Conservation (phyloP, 768 basidiomycete species). For the Hemileccinum rubropunctum region DNA sequence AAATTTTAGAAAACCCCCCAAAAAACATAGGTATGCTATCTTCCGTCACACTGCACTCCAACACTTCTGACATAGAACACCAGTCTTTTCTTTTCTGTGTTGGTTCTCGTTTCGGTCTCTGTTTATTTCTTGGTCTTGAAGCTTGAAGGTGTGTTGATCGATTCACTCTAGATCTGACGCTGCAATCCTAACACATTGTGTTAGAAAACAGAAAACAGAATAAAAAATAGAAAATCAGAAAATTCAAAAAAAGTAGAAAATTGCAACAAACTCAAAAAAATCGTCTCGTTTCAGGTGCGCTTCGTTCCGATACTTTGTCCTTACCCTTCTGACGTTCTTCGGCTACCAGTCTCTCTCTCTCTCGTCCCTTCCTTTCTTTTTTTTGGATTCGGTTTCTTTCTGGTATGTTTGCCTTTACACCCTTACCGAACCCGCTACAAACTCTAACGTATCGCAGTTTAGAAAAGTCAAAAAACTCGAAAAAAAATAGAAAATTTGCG, state of each 20-base stretch:
- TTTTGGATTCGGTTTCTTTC: not conserved
- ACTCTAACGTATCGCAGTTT: not conserved
- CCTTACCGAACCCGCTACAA: not conserved
- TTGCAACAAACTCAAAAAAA: not conserved
- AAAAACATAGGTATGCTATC: not conserved
- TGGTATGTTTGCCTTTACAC: not conserved
- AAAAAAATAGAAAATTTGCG: slow-evolving; percentile 4
- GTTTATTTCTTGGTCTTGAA: not conserved
- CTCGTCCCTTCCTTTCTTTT: not conserved
- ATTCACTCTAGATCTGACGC: not conserved
- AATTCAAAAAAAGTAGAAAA: not conserved
- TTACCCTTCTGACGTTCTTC: not conserved
- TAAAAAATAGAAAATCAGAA: not conserved
- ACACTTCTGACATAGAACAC: not conserved
- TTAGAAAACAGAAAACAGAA: not conserved
- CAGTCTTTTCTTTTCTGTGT: not conserved
- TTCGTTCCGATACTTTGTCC: not conserved
- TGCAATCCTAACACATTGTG: not conserved
- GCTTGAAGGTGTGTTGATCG: not conserved
- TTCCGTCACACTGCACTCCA: too few relatives aligned
- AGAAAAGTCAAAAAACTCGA: not conserved
- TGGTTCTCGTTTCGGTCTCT: too few relatives aligned
- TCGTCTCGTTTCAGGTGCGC: not conserved
- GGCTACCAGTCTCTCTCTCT: not conserved
- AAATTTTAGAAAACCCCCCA: not conserved